Evolutionary conservation across 257 asterid species (phyloP), one percentile per base, ranked within the genome.

Genomic region (Gentiana macrophylla): DNA sequence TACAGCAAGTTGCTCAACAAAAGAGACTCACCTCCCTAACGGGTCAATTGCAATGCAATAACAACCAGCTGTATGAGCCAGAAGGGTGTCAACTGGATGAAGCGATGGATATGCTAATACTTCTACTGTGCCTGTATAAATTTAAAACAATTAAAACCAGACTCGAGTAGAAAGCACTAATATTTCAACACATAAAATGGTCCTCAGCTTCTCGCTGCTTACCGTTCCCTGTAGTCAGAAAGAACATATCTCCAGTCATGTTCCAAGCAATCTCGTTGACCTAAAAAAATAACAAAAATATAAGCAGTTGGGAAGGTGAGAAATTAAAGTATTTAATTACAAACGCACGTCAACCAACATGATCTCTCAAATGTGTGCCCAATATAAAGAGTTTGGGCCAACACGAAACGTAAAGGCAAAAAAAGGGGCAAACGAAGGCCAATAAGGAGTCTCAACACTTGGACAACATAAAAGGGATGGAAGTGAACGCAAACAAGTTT

Each of bases 1-100:
- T 43, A 11, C 43, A 32, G 8, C 15, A 2, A 32, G 7, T 9
- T 24, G 24, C 24, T 24, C 24, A 59, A 0, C 41, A n/a, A 24
- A 9, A 52, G 37, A 45, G 49, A 69, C 55, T 70, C 65, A 88
- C 99, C 95, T 85, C 75, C 97, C 99, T 43, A 71, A 63, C 49
- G 97, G 99, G 69, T 92, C 99, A 36, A 83, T 88, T 43, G 99
- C 99, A 70, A 92, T 88, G 77, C 99, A 92, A 69, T 88, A 92
- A 72, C 99, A 92, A 80, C 99, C 99, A 66, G 99, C 99, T 35
- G 97, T 92, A 70, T 85, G 99, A 69, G 99, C 99, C 90, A 70
- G 77, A 52, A 92, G 94, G 47, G 99, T 92, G 53, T 79, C 76
- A 69, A 85, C 84, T 12, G 79, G 85, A 62, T 61, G 74, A 60